phyloP scores from a whole-genome alignment of 495 filamentous ascomycete genomes.

The Clavariopsis aquatica region DNA sequence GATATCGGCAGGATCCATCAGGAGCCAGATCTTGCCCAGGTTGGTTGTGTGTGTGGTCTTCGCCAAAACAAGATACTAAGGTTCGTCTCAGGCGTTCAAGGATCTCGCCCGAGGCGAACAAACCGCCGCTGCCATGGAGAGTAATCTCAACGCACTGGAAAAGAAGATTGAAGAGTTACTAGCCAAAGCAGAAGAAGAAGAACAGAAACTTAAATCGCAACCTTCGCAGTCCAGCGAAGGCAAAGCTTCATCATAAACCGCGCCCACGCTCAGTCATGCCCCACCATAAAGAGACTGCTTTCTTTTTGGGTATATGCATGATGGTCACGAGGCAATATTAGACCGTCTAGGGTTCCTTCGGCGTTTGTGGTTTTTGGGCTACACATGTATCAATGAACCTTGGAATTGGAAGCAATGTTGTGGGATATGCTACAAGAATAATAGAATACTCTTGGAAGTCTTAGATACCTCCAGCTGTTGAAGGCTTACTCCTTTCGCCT shows the following conservation, averaged over 20 bases:
- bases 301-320: not conserved
- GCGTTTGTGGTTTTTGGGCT: not conserved
- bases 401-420: not conserved
- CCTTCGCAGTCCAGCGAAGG: constrained; percentile 10
- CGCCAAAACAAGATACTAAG: not conserved
- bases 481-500: constrained; percentile 28
- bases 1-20: constrained; percentile 6
- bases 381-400: not conserved
- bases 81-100: constrained; percentile 43
- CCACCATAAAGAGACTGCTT: not conserved
- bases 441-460: not conserved
- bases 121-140: constrained; percentile 58
- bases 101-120: constrained; percentile 56
- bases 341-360: not conserved
- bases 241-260: constrained; percentile 1
- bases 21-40: constrained; percentile 40
- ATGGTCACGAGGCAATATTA: not conserved
- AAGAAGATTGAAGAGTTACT: constrained; percentile 61
- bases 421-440: not conserved
- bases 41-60: not conserved
- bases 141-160: constrained; percentile 56
- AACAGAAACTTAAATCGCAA: constrained; percentile 11
- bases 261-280: not conserved
- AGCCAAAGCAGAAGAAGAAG: constrained; percentile 48
- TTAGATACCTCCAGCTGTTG: constrained; percentile 41